These are phyloP conservation scores for Arctium minus DNA, from an alignment of 129 eudicot genomes.

Conservation along the genomic window DNA sequence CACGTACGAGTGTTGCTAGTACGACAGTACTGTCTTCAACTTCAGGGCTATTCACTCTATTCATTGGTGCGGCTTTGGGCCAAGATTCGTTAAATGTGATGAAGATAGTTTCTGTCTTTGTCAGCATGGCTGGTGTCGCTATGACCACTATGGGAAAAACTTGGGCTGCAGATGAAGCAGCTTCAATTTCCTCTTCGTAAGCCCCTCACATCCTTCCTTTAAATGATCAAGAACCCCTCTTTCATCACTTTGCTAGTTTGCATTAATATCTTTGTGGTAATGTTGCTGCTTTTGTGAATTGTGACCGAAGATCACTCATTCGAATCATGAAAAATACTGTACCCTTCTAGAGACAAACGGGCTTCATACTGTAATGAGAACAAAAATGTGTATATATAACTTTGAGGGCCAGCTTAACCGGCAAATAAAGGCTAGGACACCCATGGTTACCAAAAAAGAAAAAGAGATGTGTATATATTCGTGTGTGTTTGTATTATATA, in stretches of 20 bases:
- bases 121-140: slow-evolving; percentile 96
- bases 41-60: slow-evolving; percentile 95
- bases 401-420: too few relatives aligned
- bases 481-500: background rate
- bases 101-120: slow-evolving; percentile 88
- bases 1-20: slow-evolving; percentile 98
- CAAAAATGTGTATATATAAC: too few relatives aligned
- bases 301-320: background rate
- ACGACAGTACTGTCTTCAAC: slow-evolving; percentile 97
- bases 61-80: slow-evolving; percentile 90
- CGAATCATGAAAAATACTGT: background rate
- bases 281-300: background rate
- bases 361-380: background rate
- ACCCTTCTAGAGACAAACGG: background rate
- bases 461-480: background rate
- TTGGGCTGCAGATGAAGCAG: slow-evolving; percentile 85
- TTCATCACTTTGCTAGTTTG: background rate
- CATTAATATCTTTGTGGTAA: slow-evolving; percentile 7
- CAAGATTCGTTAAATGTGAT: slow-evolving; percentile 82
- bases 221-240: background rate
- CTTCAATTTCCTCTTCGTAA: slow-evolving; percentile 58
- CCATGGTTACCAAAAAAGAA: background rate
- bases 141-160: slow-evolving; percentile 99
- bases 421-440: background rate
- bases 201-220: slow-evolving; percentile 2